Evolutionary conservation across 163 green algal genomes (phyloP).

Genomic region (Chloroidium sp.): DNA sequence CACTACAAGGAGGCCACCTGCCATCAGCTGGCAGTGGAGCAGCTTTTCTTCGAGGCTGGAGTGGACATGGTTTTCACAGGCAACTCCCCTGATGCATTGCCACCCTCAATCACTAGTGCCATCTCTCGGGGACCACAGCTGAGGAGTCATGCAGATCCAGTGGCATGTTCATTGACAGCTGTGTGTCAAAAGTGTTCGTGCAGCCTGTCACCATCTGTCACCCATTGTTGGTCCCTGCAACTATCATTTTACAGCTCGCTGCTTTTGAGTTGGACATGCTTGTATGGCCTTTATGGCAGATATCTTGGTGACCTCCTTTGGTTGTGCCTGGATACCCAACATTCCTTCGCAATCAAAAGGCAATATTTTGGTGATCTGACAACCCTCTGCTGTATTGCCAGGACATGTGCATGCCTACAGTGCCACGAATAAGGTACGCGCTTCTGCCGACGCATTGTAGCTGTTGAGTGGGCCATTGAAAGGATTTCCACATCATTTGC

Average conservation of each 20-base stretch:
- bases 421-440: slow-evolving; percentile 20
- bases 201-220: neutral
- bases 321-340: neutral
- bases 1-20: slow-evolving; percentile 52
- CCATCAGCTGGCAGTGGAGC: slow-evolving; percentile 42
- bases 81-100: no score
- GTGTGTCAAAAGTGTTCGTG: neutral
- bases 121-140: no score
- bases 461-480: no score
- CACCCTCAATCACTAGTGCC: no score
- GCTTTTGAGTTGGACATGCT: no score
- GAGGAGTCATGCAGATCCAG: neutral
- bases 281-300: no score
- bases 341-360: neutral
- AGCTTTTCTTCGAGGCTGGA: slow-evolving; percentile 37
- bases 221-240: no score
- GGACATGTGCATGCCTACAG: slow-evolving; percentile 74
- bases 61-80: slow-evolving; percentile 55
- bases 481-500: neutral
- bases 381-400: slow-evolving; percentile 1
- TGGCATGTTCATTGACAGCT: neutral
- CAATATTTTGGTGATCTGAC: neutral
- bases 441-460: no score
- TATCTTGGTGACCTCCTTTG: no score
- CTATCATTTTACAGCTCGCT: no score